A percentile compares a stretch with the other conserved stretches of the same genome.
These are phyloP conservation scores for Silene vulgaris DNA, from an alignment of 179 eudicot genomes.

Conservation along the genomic window DNA sequence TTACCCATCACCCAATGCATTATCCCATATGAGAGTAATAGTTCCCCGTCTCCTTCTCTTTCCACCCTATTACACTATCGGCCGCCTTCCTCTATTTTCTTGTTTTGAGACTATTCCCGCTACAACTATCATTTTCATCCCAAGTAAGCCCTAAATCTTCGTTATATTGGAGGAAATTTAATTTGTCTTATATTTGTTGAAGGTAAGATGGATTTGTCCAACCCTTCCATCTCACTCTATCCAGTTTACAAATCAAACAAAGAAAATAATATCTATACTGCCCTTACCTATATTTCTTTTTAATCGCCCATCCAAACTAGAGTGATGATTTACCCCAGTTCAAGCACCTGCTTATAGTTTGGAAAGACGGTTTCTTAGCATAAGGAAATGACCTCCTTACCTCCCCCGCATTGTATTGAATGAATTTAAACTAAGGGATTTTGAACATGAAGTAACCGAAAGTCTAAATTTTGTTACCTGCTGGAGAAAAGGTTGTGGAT, in stretches of 20 bases:
- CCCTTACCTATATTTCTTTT: not conserved
- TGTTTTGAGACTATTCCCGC: not conserved
- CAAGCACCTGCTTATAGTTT: not conserved
- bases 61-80: not conserved
- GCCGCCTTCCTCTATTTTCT: not conserved
- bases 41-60: not conserved
- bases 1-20: not conserved
- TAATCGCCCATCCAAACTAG: not conserved
- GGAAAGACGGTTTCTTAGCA: not conserved
- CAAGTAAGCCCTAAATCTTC: not conserved
- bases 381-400: not conserved
- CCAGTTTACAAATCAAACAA: too few species aligned
- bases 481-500: not conserved
- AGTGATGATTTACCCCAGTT: not conserved
- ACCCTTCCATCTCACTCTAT: too few species aligned
- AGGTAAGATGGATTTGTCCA: too few species aligned
- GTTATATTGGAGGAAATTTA: not conserved
- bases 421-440: not conserved
- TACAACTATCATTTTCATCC: not conserved
- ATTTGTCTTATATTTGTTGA: too few species aligned
- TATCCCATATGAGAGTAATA: not conserved
- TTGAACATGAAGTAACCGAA: not conserved
- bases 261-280: too few species aligned
- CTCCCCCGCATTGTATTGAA: not conserved
- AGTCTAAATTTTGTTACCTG: slow-evolving; percentile 10